Evolutionary conservation across 305 asterid species (phyloP), one percentile per base, ranked within the genome.

Genomic region (Stenogyne calaminthoides): DNA sequence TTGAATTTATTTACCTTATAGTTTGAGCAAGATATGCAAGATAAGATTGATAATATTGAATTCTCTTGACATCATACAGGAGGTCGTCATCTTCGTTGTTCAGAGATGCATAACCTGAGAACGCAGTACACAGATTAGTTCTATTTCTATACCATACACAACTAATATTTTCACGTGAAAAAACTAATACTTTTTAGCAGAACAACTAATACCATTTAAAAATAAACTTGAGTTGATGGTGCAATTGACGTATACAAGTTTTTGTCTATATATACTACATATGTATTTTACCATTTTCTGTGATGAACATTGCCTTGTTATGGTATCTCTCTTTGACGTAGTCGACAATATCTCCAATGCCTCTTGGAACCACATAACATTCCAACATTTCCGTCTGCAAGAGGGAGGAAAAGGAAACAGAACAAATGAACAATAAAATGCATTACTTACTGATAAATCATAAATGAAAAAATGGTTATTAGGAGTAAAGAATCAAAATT

Each of bases 281-380:
- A 11, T 27, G 25, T 12, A 32, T 46, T 39, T 69, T 77, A 92
- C 98, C 97, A 59, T 87, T 90, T 84, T 92, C 98, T 49, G 93
- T 86, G 34, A 92, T 66, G 58, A 81, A 71, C 88, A 94, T 90
- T 6, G 98, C 90, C 87, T 84, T 88, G 81, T 92, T 88, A 61
- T 73, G 74, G 75, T 92, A 94, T 83, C 98, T 80, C 57, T 84
- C 81, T 84, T 83, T 90, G 9, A 76, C 57, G 46, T 90, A 91
- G 44, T 47, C 74, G 27, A 94, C 79, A 18, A 88, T 72, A 64
- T 67, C 89, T 74, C 84, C 93, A 83, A 94, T 87, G 74, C 91
- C 98, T 61, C 78, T 84, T 0, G 96, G 98, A 60, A 90, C 96
- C 40, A 90, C 90, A 71, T 32, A 88, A 73, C 88, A 81, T 18